Evolutionary conservation across 768 basidiomycete genomes (phyloP).

Genomic region (Agaricus sinodeliciosus): DNA sequence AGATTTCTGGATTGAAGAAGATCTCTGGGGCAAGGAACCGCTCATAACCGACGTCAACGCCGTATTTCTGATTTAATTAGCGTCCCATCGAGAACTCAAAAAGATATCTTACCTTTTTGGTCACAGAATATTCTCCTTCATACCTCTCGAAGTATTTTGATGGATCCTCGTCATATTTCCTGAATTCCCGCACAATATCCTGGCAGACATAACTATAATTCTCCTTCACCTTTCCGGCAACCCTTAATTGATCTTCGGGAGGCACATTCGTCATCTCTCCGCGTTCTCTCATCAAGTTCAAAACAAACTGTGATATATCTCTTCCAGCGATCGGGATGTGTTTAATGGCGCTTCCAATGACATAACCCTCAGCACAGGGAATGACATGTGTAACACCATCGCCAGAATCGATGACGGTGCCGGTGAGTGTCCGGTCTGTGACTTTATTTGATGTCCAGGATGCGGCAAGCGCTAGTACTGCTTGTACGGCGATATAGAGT

Average conservation of each 20-base stretch:
- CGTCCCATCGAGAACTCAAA: neutral
- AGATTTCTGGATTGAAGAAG: conserved; percentile 99
- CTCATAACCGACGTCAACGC: conserved; percentile 93
- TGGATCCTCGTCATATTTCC: conserved; percentile 96
- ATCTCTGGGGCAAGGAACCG: conserved; percentile 99
- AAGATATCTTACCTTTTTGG: conserved; percentile 62
- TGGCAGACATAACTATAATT: conserved; percentile 98
- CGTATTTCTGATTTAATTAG: conserved; percentile 64
- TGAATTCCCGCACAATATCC: conserved; percentile 97
- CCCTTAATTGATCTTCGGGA: conserved; percentile 87
- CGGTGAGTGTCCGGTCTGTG: conserved; percentile 86
- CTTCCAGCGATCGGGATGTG: conserved; percentile 98
- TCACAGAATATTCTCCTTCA: conserved; percentile 90
- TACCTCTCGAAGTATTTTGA: conserved; percentile 92
- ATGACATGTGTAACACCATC: conserved; percentile 99
- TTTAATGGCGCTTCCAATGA: conserved; percentile 98
- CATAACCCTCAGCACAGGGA: conserved; percentile 93
- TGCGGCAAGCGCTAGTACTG: conserved; percentile 95
- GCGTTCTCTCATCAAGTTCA: conserved; percentile 92
- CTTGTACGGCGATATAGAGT: conserved; percentile 97
- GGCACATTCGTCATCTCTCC: conserved; percentile 89
- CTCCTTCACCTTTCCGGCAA: conserved; percentile 95
- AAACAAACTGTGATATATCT: conserved; percentile 94
- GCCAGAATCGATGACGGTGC: conserved; percentile 97
- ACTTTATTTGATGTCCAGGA: conserved; percentile 93